phyloP scores from a whole-genome alignment of 768 basidiomycete genomes.

The Pulveroboletus sp. region DNA sequence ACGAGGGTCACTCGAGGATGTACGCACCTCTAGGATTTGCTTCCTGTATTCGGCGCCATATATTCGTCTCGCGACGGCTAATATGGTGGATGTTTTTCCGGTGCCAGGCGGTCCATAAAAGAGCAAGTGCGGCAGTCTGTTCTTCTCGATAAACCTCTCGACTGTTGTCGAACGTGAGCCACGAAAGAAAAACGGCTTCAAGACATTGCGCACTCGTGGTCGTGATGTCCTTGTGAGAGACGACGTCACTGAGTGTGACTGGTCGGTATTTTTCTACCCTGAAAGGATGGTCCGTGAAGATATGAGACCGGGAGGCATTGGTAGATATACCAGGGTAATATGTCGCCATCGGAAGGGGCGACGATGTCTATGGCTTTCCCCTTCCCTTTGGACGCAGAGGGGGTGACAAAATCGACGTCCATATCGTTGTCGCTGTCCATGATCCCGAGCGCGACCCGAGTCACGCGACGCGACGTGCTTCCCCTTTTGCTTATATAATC shows the following conservation, averaged over 20 bases:
- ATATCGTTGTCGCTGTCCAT: conserved; percentile 60
- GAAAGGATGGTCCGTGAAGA: conserved; percentile 1
- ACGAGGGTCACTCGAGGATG: neutral
- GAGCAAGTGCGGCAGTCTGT: conserved; percentile 87
- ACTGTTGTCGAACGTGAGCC: conserved; percentile 46
- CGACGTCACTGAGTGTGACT: conserved; percentile 86
- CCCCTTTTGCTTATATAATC: conserved; percentile 5
- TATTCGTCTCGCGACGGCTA: conserved; percentile 92
- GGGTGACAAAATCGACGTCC: conserved; percentile 38
- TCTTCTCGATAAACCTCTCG: conserved; percentile 94
- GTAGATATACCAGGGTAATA: conserved; percentile 73
- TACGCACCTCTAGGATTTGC: conserved; percentile 85
- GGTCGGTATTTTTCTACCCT: conserved; percentile 99
- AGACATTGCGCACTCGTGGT: conserved; percentile 64
- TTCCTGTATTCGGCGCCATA: conserved; percentile 85
- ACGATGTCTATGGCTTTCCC: conserved; percentile 52
- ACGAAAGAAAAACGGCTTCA: neutral
- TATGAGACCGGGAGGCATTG: neutral
- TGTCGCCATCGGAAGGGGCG: conserved; percentile 51
- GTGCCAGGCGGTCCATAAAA: conserved; percentile 99
- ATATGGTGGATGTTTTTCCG: conserved; percentile 95
- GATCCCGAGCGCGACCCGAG: neutral
- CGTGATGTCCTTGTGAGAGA: conserved; percentile 95
- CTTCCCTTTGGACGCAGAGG: conserved; percentile 56
- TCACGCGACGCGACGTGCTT: conserved; percentile 23